A percentile compares a stretch with the other conserved stretches of the same genome.
Conservation (phyloP, 768 basidiomycete genomes). For the Cytidiella melzeri region DNA sequence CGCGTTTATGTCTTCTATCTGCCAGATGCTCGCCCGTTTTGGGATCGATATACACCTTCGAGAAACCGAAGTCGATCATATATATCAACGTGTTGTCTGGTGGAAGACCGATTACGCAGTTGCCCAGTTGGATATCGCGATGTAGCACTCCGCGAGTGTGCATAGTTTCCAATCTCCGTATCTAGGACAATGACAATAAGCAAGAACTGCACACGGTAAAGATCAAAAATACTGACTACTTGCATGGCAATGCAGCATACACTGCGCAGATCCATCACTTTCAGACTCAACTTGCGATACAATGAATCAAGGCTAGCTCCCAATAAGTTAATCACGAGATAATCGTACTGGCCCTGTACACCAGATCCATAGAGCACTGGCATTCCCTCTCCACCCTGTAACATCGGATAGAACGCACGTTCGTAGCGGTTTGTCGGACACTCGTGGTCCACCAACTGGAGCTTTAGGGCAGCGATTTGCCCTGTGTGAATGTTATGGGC, state of each 20-base stretch:
- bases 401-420: conserved; percentile 56
- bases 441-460: conserved; percentile 63
- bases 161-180: conserved; percentile 68
- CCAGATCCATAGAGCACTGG: conserved; percentile 60
- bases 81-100: conserved; percentile 59
- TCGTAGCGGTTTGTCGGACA: conserved; percentile 76
- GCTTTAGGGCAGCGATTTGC: conserved; percentile 65
- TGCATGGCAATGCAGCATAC: conserved; percentile 74
- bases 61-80: conserved; percentile 86
- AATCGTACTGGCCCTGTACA: conserved; percentile 25
- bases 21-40: conserved; percentile 62
- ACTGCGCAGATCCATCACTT: conserved; percentile 60
- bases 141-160: conserved; percentile 68
- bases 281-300: conserved; percentile 48
- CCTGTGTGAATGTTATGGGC: conserved; percentile 52
- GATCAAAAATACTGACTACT: conserved; percentile 42
- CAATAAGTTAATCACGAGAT: conserved; percentile 70
- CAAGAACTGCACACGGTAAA: conserved; percentile 1
- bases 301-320: conserved; percentile 64
- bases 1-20: conserved; percentile 58
- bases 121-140: conserved; percentile 76
- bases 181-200: conserved; percentile 34
- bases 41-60: conserved; percentile 69
- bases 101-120: conserved; percentile 58
- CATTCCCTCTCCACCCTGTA: conserved; percentile 72